Evolutionary conservation across 2,329 filamentous ascomycete genomes (phyloP).

Genomic region (Alternaria dauci): DNA sequence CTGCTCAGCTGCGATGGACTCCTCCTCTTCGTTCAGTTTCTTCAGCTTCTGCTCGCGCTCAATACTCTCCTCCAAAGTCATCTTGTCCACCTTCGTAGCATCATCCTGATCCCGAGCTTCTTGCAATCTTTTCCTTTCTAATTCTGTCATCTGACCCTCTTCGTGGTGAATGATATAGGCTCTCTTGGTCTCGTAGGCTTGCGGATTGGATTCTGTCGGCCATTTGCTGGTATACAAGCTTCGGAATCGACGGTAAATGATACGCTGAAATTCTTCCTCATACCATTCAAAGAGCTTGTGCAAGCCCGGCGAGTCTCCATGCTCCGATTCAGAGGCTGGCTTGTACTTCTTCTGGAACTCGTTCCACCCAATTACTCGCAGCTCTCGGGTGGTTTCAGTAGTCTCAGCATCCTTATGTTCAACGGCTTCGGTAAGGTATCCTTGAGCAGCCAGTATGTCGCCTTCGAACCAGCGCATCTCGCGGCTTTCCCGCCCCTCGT

Average conservation of each 20-base stretch:
- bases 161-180: neutral
- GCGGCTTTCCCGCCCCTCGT: conserved; percentile 10
- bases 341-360: conserved; percentile 14
- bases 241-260: conserved; percentile 13
- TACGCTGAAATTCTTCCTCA: conserved; percentile 13
- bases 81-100: neutral
- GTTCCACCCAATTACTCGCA: conserved; percentile 11
- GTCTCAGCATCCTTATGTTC: neutral
- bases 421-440: conserved; percentile 6
- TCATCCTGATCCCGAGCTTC: neutral
- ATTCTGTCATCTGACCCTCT: too few relatives aligned
- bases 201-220: conserved; percentile 1
- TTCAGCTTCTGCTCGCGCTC: neutral
- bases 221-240: conserved; percentile 7
- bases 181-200: conserved; percentile 3
- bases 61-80: neutral
- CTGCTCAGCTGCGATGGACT: neutral
- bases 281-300: conserved; percentile 11
- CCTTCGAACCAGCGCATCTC: conserved; percentile 21
- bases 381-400: neutral
- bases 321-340: neutral
- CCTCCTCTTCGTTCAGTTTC: neutral
- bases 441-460: conserved; percentile 18
- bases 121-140: too few relatives aligned
- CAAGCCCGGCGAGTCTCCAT: neutral